These are phyloP conservation scores for Syzygium aqueum DNA, from an alignment of 345 rosid species.

Conservation along the genomic window DNA sequence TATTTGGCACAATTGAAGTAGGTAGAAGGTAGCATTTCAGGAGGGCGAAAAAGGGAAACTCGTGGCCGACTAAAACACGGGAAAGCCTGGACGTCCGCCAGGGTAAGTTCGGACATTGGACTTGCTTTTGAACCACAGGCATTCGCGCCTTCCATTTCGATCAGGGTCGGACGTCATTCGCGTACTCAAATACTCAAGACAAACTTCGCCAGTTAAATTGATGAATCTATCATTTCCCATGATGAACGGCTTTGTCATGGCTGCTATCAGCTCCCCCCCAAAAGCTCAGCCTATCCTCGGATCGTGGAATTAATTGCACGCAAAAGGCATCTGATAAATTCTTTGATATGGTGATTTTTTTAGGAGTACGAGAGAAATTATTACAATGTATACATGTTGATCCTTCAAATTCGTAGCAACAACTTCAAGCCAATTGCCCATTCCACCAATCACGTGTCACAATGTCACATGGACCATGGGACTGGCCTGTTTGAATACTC, in stretches of 20 bases:
- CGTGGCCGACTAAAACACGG: neutral
- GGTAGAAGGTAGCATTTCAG: too few relatives aligned
- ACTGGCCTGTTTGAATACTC: neutral
- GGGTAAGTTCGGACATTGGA: neutral
- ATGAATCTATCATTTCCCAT: too few relatives aligned
- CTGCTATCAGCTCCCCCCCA: neutral
- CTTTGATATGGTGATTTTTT: neutral
- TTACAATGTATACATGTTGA: too few relatives aligned
- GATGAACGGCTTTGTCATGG: rapidly evolving
- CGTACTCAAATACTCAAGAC: too few relatives aligned
- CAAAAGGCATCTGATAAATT: neutral
- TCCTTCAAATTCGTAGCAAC: too few relatives aligned
- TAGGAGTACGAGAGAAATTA: neutral
- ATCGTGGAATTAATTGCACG: too few relatives aligned
- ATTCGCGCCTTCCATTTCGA: too few relatives aligned
- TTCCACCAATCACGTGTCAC: constrained; percentile 43
- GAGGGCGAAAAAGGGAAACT: neutral
- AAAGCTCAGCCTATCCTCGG: neutral
- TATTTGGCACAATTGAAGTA: neutral
- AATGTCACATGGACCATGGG: constrained; percentile 1
- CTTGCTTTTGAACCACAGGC: too few relatives aligned
- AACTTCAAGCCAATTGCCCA: constrained; percentile 3
- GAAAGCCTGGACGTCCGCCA: neutral
- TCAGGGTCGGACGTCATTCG: too few relatives aligned
- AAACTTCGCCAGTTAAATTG: too few relatives aligned